These are phyloP conservation scores for Thelonectria discophora DNA, from an alignment of 2,329 filamentous ascomycete genomes.

Conservation along the genomic window DNA sequence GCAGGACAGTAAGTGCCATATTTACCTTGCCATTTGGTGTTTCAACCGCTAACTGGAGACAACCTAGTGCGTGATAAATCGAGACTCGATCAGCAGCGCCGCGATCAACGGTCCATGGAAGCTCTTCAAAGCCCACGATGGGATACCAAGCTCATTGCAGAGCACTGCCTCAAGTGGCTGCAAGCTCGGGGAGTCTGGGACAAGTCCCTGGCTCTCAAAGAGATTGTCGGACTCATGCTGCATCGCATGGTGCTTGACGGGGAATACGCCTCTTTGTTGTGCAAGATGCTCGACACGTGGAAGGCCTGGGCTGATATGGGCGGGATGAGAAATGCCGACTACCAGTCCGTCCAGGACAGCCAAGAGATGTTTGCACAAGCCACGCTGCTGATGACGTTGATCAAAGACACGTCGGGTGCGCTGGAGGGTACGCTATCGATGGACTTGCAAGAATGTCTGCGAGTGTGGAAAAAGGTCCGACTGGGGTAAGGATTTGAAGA, in stretches of 20 bases:
- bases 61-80: constrained; percentile 53
- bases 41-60: not conserved
- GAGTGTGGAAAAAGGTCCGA: constrained; percentile 62
- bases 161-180: constrained; percentile 57
- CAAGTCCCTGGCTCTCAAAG: constrained; percentile 45
- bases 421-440: constrained; percentile 58
- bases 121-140: constrained; percentile 64
- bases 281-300: constrained; percentile 60
- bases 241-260: constrained; percentile 63
- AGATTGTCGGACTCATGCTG: constrained; percentile 56
- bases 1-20: constrained; percentile 54
- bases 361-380: constrained; percentile 57
- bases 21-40: not conserved
- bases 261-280: constrained; percentile 52
- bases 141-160: constrained; percentile 57
- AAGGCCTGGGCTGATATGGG: constrained; percentile 64
- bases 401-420: constrained; percentile 56
- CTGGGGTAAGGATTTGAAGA: constrained; percentile 49
- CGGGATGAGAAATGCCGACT: constrained; percentile 60
- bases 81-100: constrained; percentile 52
- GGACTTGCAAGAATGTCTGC: constrained; percentile 64
- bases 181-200: constrained; percentile 43
- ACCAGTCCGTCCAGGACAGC: constrained; percentile 50
- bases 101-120: constrained; percentile 57
- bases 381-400: constrained; percentile 57